phyloP scores from a whole-genome alignment of 2,329 filamentous ascomycete genomes.

The Thermomyces lanuginosus region DNA sequence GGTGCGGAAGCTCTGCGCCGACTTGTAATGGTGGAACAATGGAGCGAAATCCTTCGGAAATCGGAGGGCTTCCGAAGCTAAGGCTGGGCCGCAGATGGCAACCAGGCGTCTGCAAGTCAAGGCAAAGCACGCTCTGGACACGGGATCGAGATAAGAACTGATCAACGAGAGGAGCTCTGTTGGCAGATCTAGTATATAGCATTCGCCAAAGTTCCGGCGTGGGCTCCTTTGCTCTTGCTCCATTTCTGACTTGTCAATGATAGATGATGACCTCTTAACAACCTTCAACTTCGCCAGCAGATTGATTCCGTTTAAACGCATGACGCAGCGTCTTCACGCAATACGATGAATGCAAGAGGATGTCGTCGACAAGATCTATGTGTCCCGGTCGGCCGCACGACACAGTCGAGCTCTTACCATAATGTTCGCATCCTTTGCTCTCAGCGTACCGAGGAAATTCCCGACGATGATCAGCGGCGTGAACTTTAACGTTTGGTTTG shows the following conservation, averaged over 20 bases:
- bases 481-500: too few relatives aligned
- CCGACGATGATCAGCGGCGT: too few relatives aligned
- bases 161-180: slow-evolving; percentile 24
- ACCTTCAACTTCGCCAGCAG: slow-evolving; percentile 16
- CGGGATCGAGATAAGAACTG: slow-evolving; percentile 17
- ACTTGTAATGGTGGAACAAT: slow-evolving; percentile 24
- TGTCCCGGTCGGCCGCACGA: too few relatives aligned
- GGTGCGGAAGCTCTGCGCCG: slow-evolving; percentile 20
- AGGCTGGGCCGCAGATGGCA: slow-evolving; percentile 16
- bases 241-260: slow-evolving; percentile 10
- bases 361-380: too few relatives aligned
- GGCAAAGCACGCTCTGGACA: slow-evolving; percentile 22
- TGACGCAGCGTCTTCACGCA: too few relatives aligned
- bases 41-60: slow-evolving; percentile 25
- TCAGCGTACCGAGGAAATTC: too few relatives aligned
- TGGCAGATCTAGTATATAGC: slow-evolving; percentile 21
- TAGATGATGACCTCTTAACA: slow-evolving; percentile 10
- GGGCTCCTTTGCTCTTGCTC: slow-evolving; percentile 5
- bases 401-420: too few relatives aligned
- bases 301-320: slow-evolving; percentile 3
- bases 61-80: slow-evolving; percentile 18
- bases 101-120: slow-evolving; percentile 23
- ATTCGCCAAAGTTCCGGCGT: slow-evolving; percentile 9
- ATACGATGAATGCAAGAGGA: too few relatives aligned
- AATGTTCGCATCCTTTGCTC: too few relatives aligned